Conservation (phyloP, 192 early-diverging fungal species). For the Gryganskiella cystojenkinii region DNA sequence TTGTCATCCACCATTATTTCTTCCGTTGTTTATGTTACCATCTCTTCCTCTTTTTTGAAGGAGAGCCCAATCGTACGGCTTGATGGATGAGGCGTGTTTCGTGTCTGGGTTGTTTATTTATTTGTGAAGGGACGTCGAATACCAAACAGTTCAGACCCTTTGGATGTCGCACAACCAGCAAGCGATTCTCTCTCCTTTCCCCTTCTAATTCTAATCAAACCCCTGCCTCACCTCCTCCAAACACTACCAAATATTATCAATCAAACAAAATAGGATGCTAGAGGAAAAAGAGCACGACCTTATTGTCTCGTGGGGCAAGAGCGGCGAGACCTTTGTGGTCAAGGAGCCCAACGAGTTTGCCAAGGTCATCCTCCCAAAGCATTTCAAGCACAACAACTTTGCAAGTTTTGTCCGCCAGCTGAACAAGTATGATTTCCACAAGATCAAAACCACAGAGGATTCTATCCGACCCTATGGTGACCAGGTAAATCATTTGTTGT, state of each 20-base stretch:
- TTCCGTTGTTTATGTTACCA: too few relatives aligned
- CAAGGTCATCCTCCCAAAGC: conserved; percentile 69
- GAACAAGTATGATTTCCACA: conserved; percentile 87
- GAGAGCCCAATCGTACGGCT: too few relatives aligned
- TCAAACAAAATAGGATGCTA: conserved; percentile 64
- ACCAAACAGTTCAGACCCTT: too few relatives aligned
- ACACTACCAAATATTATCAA: background rate
- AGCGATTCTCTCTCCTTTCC: background rate
- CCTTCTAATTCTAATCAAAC: conserved; percentile 5
- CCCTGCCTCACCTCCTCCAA: conserved; percentile 1
- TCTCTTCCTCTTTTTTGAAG: too few relatives aligned
- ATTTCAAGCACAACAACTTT: conserved; percentile 82
- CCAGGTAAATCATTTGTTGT: conserved; percentile 58
- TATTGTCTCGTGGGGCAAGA: conserved; percentile 70
- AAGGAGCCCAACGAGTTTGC: conserved; percentile 79
- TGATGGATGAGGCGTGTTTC: too few relatives aligned
- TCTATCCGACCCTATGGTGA: conserved; percentile 59
- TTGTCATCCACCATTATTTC: too few relatives aligned
- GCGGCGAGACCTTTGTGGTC: conserved; percentile 76
- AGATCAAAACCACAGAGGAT: conserved; percentile 69
- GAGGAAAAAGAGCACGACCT: conserved; percentile 69
- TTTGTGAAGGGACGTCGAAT: too few relatives aligned
- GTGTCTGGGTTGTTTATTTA: too few relatives aligned
- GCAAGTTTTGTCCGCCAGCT: conserved; percentile 77
- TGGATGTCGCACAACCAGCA: too few relatives aligned